Evolutionary conservation across 345 rosid genomes (phyloP).

Genomic region (Eucalyptus leucophloia): DNA sequence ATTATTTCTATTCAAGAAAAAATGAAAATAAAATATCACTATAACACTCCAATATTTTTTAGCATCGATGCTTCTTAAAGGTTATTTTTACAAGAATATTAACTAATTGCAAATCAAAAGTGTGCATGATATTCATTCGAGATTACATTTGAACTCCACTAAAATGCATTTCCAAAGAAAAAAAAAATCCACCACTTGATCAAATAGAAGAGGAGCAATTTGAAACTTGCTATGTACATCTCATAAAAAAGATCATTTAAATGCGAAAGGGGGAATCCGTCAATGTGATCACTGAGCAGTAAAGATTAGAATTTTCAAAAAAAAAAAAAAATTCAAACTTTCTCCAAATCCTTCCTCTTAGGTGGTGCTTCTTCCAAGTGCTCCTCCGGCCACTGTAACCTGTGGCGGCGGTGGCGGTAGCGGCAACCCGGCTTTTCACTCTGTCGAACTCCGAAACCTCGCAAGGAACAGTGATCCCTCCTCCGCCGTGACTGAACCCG

Average conservation of each 20-base stretch:
- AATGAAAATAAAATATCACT: too few relatives aligned
- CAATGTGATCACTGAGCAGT: background rate
- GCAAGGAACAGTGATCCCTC: background rate
- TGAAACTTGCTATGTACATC: background rate
- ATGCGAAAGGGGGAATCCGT: background rate
- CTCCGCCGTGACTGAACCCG: background rate
- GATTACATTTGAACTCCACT: background rate
- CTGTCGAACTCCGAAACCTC: background rate
- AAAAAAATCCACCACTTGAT: background rate
- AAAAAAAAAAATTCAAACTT: too few relatives aligned
- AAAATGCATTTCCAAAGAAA: too few relatives aligned
- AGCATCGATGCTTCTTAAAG: background rate
- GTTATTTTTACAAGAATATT: too few relatives aligned
- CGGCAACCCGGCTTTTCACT: background rate
- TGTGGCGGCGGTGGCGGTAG: rapidly evolving
- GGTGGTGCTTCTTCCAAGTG: background rate
- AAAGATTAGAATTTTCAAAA: too few relatives aligned
- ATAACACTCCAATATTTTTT: too few relatives aligned
- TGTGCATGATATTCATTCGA: background rate
- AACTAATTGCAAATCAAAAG: background rate
- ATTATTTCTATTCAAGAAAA: too few relatives aligned
- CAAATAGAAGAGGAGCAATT: background rate
- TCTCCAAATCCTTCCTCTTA: background rate
- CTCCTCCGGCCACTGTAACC: background rate
- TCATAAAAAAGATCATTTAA: background rate